Evolutionary conservation across 345 rosid genomes (phyloP), one percentile per base, ranked within the genome.

Genomic region (Fremontodendron californicum): DNA sequence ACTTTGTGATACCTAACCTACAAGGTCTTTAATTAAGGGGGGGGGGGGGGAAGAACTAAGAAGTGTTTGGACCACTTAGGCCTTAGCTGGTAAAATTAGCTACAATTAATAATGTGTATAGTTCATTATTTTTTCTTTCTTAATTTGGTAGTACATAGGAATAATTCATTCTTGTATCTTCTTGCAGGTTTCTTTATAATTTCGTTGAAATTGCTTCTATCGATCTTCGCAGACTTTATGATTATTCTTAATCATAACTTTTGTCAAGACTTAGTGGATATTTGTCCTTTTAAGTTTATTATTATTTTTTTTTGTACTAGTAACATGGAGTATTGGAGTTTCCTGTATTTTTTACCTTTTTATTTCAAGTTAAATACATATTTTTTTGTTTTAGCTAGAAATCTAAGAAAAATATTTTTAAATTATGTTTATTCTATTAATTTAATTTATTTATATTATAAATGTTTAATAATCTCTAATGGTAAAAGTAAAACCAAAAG

Each of bases 1-100:
- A 63, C 61, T 69, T 60, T 40, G 18, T 65, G 18, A 39, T 65
- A n/a, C 71, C 71, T 65, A 23, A 71, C 39, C 55, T 71, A 18
- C 16, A 45, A 45, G 21, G 10, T 69, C 10, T 33, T 43, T 27
- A 18, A 31, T 43, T 54, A 23, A 29, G 11, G 35, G 29, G n/a
- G n/a, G n/a, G n/a, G n/a, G n/a, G n/a, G n/a, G n/a, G n/a, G n/a
- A n/a, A n/a, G n/a, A n/a, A n/a, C n/a, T n/a, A n/a, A n/a, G 1
- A 0, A 46, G 46, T n/a, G 6, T 45, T 43, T 54, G 33, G 65
- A 63, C 69, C 55, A 71, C 46, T 73, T 57, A 9, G 9, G 62
- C 21, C 31, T 33, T 3, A 63, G 42, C 68, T 63, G 68, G 68
- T 33, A 6, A 62, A 62, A 31, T 13, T 31, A 31, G 11, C 21